Percentiles rank a stretch among this genome's conserved stretches.
Evolutionary conservation across 768 basidiomycete genomes (phyloP).

Genomic region (Pleurotus cornucopiae): DNA sequence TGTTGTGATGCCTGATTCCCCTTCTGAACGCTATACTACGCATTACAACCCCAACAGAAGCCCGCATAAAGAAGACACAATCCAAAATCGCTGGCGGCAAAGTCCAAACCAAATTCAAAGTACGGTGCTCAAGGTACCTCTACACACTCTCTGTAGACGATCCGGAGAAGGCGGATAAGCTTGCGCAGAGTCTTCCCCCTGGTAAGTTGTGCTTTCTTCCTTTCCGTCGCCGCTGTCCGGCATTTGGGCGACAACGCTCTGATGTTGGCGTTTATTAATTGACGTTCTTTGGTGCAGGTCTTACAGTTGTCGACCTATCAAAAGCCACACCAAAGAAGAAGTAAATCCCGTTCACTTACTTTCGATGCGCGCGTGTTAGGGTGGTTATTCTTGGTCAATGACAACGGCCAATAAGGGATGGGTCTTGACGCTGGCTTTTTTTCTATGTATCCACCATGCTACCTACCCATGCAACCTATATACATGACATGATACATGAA

Average conservation of each 20-base stretch:
- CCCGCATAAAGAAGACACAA: constrained; percentile 94
- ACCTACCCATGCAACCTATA: no score
- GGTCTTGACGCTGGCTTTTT: no score
- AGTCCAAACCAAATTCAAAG: constrained; percentile 95
- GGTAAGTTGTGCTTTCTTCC: constrained; percentile 46
- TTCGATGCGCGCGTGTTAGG: no score
- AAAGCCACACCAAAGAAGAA: constrained; percentile 7
- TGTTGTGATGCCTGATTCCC: no score
- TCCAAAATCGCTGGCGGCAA: constrained; percentile 66
- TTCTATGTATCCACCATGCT: no score
- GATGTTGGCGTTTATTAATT: no score
- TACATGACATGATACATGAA: no score
- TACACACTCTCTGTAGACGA: constrained; percentile 98
- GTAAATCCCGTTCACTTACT: background rate
- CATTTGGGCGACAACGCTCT: background rate
- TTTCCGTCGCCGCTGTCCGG: background rate
- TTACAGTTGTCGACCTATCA: constrained; percentile 6
- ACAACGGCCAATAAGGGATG: no score
- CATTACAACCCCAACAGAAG: constrained; percentile 50
- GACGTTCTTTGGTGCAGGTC: background rate
- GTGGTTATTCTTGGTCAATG: no score
- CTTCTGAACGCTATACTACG: no score
- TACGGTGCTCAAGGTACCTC: constrained; percentile 92
- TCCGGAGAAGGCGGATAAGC: constrained; percentile 97
- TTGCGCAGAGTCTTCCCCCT: constrained; percentile 91